Percentiles rank a stretch among this genome's conserved stretches.
phyloP scores from a whole-genome alignment of 169 alveolate species.

The Miamiensis avidus region DNA sequence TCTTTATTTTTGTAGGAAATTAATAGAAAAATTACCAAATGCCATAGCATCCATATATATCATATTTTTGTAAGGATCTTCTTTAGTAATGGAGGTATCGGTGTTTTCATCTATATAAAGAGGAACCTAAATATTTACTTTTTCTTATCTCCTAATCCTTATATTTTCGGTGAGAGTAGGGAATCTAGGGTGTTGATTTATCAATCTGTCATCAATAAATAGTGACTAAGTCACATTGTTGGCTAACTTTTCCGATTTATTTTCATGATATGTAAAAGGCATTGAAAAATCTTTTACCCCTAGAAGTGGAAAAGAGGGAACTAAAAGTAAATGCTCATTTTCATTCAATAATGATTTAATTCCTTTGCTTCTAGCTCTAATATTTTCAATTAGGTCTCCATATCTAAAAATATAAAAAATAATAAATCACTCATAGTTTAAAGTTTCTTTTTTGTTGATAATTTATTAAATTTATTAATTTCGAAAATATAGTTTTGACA shows the following conservation, averaged over 20 bases:
- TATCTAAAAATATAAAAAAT: constrained; percentile 1
- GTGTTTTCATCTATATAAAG: constrained; percentile 74
- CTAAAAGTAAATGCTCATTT: constrained; percentile 14
- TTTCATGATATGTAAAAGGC: background rate
- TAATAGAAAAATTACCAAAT: constrained; percentile 85
- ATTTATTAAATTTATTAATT: background rate
- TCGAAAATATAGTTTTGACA: background rate
- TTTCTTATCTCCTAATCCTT: constrained; percentile 72
- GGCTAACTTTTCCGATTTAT: constrained; percentile 8
- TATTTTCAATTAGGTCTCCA: constrained; percentile 17
- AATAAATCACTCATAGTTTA: background rate
- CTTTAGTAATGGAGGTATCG: constrained; percentile 30
- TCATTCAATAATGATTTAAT: constrained; percentile 1
- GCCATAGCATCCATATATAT: constrained; percentile 96
- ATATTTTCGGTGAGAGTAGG: constrained; percentile 87
- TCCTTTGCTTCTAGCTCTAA: constrained; percentile 31
- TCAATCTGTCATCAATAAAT: constrained; percentile 78
- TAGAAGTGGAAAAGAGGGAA: constrained; percentile 42
- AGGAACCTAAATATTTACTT: constrained; percentile 79
- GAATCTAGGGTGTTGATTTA: constrained; percentile 92
- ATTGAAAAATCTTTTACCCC: constrained; percentile 42
- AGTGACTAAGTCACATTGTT: constrained; percentile 42
- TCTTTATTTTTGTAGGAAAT: no score
- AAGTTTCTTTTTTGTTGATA: constrained; percentile 21
- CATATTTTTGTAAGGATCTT: constrained; percentile 79